Evolutionary conservation across 306 rosid species (phyloP), one percentile per base, ranked within the genome.

Genomic region (Abrus pulchellus): DNA sequence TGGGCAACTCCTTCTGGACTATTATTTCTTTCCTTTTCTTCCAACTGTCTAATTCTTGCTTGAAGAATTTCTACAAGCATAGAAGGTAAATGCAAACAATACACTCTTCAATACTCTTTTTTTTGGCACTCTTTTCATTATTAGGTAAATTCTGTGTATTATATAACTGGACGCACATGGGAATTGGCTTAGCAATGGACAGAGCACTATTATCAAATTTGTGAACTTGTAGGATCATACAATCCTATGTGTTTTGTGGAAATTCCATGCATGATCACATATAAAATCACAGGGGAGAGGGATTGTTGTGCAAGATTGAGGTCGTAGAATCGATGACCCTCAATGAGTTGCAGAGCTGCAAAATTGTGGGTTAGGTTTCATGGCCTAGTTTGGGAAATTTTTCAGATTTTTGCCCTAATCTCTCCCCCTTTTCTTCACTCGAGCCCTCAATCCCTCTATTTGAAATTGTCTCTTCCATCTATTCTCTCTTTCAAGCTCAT

Each of bases 11-110:
- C 65, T 71, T 73, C 52, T 73, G 43, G 63, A 66, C 60, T 67
- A 1, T 48, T 75, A 20, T 47, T 71, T 29, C 75, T 55, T 59
- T 75, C 54, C 49, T 76, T 68, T 49, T 75, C 56, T 20, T 75
- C 50, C 57, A 20, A 59, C 49, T 30, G 13, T 68, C 33, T 48
- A 68, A 59, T 67, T 36, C 64, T 13, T 57, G 40, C 50, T 48
- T 30, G 72, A 59, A 48, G 61, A 32, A 49, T 45, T 20, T 68
- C 36, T 56, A 14, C 2, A 55, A 6, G n/a, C 29, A 12, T 30
- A 27, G 54, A 49, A 13, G 45, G 3, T 11, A 65, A 54, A 78
- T 67, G 75, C 36, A 12, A 52, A 3, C 67, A 64, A n/a, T 7
- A 9, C 27, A n/a, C 41, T 52, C 30, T 65, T 38, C 3, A 27